Base-by-base conservation (phyloP, 495 filamentous ascomycete genomes). In the Hypoxylon intermedium region DNA sequence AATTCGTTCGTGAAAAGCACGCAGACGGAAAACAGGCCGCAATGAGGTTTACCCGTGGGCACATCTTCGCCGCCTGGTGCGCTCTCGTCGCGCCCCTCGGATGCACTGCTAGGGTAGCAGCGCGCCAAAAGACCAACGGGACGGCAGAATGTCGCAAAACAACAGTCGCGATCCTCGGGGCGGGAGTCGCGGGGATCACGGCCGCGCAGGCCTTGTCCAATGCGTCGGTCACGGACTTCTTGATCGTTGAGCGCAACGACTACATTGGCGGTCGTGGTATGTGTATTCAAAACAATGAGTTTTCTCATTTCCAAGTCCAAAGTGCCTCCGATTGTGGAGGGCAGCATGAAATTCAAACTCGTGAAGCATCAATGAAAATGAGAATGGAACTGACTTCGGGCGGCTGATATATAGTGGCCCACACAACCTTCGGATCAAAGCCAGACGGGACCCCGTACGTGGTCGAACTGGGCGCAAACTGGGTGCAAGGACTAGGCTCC, bases 401-500 rank as follows among this genome's bases (percentile, higher is more conserved):
- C 30, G 42, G 24, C 20, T 40, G 24, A 3, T 47, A n/a, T n/a
- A n/a, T n/a, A 23, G 74, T 79, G n/a, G 67, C 62, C 19, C 74
- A 83, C 50, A 81, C 82, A 0, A 77, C 71, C 0, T 90, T 92
- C 67, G 88, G 89, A 5, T 67, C 71, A 13, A 70, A 76, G 20
- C 53, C 72, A 3, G 69, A 75, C 42, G 82, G 83, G 0, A 76
- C 81, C 0, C 81, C 84, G 3, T 88, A 85, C 70, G 77, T 71
- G 1, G 73, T 90, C n/a, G 87, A 90, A 67, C 72, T 86, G 12
- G 87, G 87, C 7, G 87, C 86, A 6, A 90, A 89, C 56, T 90
- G 87, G 87, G 84, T 91, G 1, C 88, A 92, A 76, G 88, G 89
- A 0, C 72, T 89, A 5, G 87, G 82, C 1, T 79, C 75, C 3